Evolutionary conservation across 257 asterid species (phyloP).

Genomic region (Solanum tacnaense): DNA sequence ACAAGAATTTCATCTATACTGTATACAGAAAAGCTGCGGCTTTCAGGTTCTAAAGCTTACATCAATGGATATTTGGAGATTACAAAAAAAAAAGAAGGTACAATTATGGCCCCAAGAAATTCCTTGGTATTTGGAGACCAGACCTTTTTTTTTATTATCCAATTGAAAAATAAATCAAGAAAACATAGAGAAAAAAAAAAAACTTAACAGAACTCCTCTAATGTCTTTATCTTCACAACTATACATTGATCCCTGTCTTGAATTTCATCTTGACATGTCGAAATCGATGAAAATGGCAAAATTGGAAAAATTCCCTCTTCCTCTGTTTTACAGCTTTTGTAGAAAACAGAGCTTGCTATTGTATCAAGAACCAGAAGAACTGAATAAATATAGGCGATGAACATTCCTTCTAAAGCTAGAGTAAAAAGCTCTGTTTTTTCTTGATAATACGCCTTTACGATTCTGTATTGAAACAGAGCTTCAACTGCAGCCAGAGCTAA

Average conservation of each 20-base stretch:
- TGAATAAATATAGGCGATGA: slow-evolving; percentile 47
- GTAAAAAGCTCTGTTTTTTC: neutral
- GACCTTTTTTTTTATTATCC: neutral
- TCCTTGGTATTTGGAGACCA: neutral
- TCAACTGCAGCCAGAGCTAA: slow-evolving; percentile 40
- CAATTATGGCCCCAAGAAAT: neutral
- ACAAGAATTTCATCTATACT: neutral
- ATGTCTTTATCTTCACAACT: slow-evolving; percentile 3
- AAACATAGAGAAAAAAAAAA: neutral
- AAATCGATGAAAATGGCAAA: neutral
- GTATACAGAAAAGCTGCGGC: neutral
- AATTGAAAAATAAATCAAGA: neutral
- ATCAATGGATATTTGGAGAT: neutral
- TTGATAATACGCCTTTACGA: slow-evolving; percentile 20
- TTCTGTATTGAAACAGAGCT: slow-evolving; percentile 49
- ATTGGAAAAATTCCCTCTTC: neutral
- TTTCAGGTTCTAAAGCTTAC: neutral
- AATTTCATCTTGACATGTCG: slow-evolving; percentile 8
- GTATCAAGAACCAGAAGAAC: slow-evolving; percentile 41
- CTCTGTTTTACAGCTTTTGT: slow-evolving; percentile 25
- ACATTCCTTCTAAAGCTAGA: slow-evolving; percentile 32
- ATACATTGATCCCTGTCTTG: slow-evolving; percentile 10
- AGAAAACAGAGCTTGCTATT: slow-evolving; percentile 27
- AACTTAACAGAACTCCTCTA: slow-evolving; percentile 19
- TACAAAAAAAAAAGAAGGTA: neutral